Conservation (phyloP, 2,329 filamentous ascomycete genomes). For the Stagonosporopsis rhizophila region DNA sequence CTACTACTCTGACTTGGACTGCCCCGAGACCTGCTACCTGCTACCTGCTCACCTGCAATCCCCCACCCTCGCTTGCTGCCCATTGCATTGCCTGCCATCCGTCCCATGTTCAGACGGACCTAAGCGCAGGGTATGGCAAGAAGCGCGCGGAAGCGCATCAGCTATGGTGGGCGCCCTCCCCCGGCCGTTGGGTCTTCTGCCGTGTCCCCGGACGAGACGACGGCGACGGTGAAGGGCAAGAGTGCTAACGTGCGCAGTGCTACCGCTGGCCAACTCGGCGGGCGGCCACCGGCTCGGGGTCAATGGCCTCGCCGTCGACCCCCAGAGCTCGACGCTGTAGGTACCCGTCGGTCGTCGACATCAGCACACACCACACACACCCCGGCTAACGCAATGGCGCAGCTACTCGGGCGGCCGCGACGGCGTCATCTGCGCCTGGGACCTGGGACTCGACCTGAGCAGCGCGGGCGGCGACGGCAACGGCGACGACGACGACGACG, state of each 20-base stretch:
- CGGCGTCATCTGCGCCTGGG: slow-evolving; percentile 95
- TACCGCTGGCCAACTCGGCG: slow-evolving; percentile 74
- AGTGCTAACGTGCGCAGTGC: slow-evolving; percentile 58
- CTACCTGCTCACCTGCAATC: too few relatives aligned
- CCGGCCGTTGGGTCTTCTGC: slow-evolving; percentile 5
- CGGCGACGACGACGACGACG: slow-evolving; percentile 18
- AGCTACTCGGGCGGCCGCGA: slow-evolving; percentile 95
- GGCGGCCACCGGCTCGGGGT: slow-evolving; percentile 93
- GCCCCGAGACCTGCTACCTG: too few relatives aligned
- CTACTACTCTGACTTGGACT: too few relatives aligned
- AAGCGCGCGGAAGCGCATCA: slow-evolving; percentile 61
- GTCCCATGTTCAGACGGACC: slow-evolving; percentile 31
- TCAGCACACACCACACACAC: not conserved
- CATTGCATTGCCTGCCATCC: slow-evolving; percentile 2
- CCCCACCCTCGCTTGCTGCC: too few relatives aligned
- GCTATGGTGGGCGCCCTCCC: slow-evolving; percentile 58
- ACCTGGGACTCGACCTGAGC: slow-evolving; percentile 75
- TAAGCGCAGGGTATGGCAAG: slow-evolving; percentile 54
- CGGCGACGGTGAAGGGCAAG: not conserved
- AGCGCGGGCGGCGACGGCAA: slow-evolving; percentile 11
- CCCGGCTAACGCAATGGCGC: slow-evolving; percentile 22
- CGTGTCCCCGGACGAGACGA: too few relatives aligned
- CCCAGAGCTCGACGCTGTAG: slow-evolving; percentile 75
- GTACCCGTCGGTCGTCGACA: slow-evolving; percentile 60
- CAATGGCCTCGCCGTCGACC: slow-evolving; percentile 90